phyloP scores from a whole-genome alignment of 257 asterid species.

The Phtheirospermum japonicum region DNA sequence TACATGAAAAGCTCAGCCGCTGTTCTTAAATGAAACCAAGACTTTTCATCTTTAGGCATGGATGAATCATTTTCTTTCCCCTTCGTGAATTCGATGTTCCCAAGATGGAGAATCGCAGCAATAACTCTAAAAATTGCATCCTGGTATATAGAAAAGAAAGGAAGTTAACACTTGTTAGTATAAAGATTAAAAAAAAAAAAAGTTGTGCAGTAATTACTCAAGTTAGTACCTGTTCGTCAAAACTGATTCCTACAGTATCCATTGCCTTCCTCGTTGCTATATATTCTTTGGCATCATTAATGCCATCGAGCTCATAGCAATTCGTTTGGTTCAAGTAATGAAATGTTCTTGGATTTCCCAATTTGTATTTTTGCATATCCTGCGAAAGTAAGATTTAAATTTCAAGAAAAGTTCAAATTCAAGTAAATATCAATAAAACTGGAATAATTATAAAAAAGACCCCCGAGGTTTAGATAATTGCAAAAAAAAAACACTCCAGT shows the following conservation, averaged over 20 bases:
- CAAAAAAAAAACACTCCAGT: background rate
- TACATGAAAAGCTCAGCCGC: slow-evolving; percentile 97
- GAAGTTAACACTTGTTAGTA: background rate
- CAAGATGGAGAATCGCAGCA: slow-evolving; percentile 97
- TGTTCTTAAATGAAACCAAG: slow-evolving; percentile 83
- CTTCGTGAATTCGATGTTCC: slow-evolving; percentile 87
- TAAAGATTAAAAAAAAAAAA: slow-evolving; percentile 14
- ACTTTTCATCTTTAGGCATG: slow-evolving; percentile 89
- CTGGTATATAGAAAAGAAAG: slow-evolving; percentile 31
- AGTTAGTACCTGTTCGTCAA: slow-evolving; percentile 75
- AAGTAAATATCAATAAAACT: background rate
- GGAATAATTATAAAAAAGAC: background rate
- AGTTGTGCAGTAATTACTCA: slow-evolving; percentile 21
- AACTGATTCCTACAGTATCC: slow-evolving; percentile 95
- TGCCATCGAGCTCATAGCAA: slow-evolving; percentile 74
- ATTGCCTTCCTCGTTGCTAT: slow-evolving; percentile 84
- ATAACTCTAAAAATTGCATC: slow-evolving; percentile 95
- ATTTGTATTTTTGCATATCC: slow-evolving; percentile 73
- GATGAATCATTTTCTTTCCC: slow-evolving; percentile 93
- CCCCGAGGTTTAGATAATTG: background rate
- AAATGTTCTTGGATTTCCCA: slow-evolving; percentile 83
- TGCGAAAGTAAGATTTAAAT: slow-evolving; percentile 35
- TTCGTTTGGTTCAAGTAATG: slow-evolving; percentile 94
- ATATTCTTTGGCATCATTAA: slow-evolving; percentile 88
- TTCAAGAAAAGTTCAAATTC: background rate